These are phyloP conservation scores for Laburnicola sp. DNA, from an alignment of 2,329 filamentous ascomycete species.

Conservation along the genomic window DNA sequence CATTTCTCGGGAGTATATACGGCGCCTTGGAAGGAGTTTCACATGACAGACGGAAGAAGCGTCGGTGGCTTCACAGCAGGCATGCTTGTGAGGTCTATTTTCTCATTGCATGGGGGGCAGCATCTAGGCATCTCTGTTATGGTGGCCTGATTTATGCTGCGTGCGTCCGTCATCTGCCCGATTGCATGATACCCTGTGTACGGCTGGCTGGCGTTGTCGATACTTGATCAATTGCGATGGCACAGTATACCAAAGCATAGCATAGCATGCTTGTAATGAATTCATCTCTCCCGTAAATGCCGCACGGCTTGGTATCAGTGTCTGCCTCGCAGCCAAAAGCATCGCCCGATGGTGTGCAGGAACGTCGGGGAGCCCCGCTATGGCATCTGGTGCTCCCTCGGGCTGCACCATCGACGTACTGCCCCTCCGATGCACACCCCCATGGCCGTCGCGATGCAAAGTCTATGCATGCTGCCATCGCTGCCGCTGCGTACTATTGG, in stretches of 20 bases:
- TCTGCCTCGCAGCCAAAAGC: background rate
- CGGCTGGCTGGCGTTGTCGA: constrained; percentile 2
- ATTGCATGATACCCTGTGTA: constrained; percentile 18
- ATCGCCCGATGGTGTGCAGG: constrained; percentile 9
- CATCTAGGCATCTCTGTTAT: constrained; percentile 1
- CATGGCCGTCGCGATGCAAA: background rate
- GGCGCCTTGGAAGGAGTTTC: background rate
- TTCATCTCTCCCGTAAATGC: background rate
- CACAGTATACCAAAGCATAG: too few relatives aligned
- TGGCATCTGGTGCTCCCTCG: too few relatives aligned
- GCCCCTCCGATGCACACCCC: background rate
- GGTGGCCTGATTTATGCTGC: constrained; percentile 12
- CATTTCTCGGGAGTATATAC: constrained; percentile 2
- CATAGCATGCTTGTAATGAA: background rate
- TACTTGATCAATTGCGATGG: background rate
- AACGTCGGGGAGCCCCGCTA: too few relatives aligned
- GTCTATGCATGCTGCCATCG: background rate
- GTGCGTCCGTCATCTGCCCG: constrained; percentile 11
- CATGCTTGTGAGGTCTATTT: background rate
- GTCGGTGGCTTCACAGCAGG: constrained; percentile 5
- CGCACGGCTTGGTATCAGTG: background rate
- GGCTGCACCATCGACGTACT: constrained; percentile 9
- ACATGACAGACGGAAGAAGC: background rate
- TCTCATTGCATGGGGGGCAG: background rate
- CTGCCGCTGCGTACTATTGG: background rate